Evolutionary conservation across 163 green algal genomes (phyloP).

Genomic region (Chlorella variabilis): DNA sequence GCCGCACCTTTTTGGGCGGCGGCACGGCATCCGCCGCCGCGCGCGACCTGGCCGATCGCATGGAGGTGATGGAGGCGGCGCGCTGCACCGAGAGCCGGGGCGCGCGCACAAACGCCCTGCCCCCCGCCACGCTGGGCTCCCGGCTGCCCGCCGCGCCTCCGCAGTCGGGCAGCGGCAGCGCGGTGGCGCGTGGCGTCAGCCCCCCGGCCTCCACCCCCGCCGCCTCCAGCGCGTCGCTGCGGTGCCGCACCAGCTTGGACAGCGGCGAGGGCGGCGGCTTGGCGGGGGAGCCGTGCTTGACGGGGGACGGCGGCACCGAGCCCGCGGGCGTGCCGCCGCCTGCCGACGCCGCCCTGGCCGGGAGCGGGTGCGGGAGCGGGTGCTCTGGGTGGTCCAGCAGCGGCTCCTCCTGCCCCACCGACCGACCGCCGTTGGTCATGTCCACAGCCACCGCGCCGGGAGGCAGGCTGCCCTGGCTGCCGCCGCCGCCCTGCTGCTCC

Average conservation of each 20-base stretch:
- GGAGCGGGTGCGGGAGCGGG: neutral
- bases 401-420: neutral
- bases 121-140: conserved; percentile 6
- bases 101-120: too few species aligned
- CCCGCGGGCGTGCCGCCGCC: neutral
- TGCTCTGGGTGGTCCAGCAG: neutral
- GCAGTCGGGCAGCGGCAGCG: neutral
- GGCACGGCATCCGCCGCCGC: too few species aligned
- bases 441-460: conserved; percentile 12
- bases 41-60: neutral
- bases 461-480: conserved; percentile 15
- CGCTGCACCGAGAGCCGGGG: neutral
- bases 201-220: neutral
- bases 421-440: neutral
- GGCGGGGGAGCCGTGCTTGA: neutral
- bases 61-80: neutral
- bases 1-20: too few species aligned
- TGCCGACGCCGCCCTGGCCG: neutral
- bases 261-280: neutral
- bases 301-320: neutral
- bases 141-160: neutral
- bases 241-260: conserved; percentile 24
- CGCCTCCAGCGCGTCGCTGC: conserved; percentile 22
- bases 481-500: neutral
- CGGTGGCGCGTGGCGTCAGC: neutral